These are phyloP conservation scores for Vigna trinervia DNA, from an alignment of 306 rosid species.

Conservation along the genomic window DNA sequence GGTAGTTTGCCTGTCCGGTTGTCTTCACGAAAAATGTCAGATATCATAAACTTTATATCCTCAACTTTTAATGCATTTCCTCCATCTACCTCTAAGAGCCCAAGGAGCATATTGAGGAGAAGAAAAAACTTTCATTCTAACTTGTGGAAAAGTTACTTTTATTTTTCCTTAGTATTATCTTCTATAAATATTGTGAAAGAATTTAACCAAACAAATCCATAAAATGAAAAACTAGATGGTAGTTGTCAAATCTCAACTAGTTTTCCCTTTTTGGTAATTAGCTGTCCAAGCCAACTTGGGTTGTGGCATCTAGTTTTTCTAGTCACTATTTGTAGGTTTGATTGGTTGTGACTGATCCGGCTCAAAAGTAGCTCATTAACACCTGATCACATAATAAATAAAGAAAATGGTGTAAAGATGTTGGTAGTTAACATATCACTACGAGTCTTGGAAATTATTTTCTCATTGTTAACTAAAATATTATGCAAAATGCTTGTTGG, in stretches of 20 bases:
- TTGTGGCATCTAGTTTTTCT: slow-evolving; percentile 30
- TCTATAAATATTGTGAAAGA: too few relatives aligned
- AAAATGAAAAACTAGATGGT: slow-evolving; percentile 1
- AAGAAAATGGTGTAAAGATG: slow-evolving; percentile 4
- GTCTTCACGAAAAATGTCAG: too few relatives aligned
- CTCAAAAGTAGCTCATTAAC: slow-evolving; percentile 7
- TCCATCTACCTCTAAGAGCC: too few relatives aligned
- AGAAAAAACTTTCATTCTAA: too few relatives aligned
- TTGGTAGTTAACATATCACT: neutral
- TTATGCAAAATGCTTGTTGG: slow-evolving; percentile 19
- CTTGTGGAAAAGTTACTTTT: too few relatives aligned
- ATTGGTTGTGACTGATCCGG: slow-evolving; percentile 11
- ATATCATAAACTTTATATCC: too few relatives aligned
- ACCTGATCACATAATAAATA: neutral
- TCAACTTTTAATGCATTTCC: too few relatives aligned
- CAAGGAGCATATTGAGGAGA: too few relatives aligned
- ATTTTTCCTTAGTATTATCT: too few relatives aligned
- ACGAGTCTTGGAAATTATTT: neutral
- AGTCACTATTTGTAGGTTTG: slow-evolving; percentile 1
- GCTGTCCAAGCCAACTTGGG: slow-evolving; percentile 18
- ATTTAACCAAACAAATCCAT: too few relatives aligned
- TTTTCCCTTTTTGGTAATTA: slow-evolving; percentile 9
- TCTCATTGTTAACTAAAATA: neutral
- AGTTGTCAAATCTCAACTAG: slow-evolving; percentile 1
- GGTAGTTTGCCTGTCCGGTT: too few relatives aligned